These are phyloP conservation scores for Metarhizium rileyi DNA, from an alignment of 2,329 filamentous ascomycete genomes.

Conservation along the genomic window DNA sequence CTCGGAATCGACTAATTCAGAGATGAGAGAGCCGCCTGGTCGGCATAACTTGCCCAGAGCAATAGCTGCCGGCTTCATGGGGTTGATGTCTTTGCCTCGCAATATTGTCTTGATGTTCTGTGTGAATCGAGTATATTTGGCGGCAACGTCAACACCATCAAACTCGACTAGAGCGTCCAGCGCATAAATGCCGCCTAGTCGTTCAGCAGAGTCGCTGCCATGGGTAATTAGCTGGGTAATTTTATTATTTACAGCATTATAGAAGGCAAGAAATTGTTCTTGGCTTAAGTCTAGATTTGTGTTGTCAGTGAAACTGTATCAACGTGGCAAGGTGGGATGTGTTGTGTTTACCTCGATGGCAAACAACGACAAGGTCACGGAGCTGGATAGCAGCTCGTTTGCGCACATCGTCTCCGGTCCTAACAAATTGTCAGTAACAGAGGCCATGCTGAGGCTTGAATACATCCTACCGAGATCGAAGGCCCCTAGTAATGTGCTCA, in stretches of 20 bases:
- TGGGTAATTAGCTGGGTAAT: slow-evolving; percentile 65
- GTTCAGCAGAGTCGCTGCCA: slow-evolving; percentile 77
- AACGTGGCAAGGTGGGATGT: not conserved
- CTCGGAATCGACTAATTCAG: slow-evolving; percentile 91
- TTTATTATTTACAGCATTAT: slow-evolving; percentile 45
- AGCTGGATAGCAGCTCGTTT: slow-evolving; percentile 44
- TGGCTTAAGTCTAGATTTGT: slow-evolving; percentile 56
- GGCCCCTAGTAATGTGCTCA: slow-evolving; percentile 43
- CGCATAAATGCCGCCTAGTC: slow-evolving; percentile 84
- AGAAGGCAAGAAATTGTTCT: slow-evolving; percentile 61
- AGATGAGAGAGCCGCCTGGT: slow-evolving; percentile 87
- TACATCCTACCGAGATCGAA: slow-evolving; percentile 41
- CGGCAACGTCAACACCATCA: slow-evolving; percentile 83
- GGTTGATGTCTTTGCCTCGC: slow-evolving; percentile 80
- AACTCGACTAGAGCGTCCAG: slow-evolving; percentile 92
- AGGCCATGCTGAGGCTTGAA: not conserved
- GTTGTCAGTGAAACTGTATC: not conserved
- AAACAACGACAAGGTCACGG: slow-evolving; percentile 43
- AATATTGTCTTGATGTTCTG: slow-evolving; percentile 82
- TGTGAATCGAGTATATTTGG: slow-evolving; percentile 90
- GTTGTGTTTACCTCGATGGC: slow-evolving; percentile 40
- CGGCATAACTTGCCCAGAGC: slow-evolving; percentile 85
- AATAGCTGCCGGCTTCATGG: slow-evolving; percentile 82
- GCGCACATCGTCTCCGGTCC: slow-evolving; percentile 36
- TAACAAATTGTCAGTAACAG: slow-evolving; percentile 13